Evolutionary conservation across 495 filamentous ascomycete genomes (phyloP), one percentile per base, ranked within the genome.

Genomic region (Penicillium lagena): DNA sequence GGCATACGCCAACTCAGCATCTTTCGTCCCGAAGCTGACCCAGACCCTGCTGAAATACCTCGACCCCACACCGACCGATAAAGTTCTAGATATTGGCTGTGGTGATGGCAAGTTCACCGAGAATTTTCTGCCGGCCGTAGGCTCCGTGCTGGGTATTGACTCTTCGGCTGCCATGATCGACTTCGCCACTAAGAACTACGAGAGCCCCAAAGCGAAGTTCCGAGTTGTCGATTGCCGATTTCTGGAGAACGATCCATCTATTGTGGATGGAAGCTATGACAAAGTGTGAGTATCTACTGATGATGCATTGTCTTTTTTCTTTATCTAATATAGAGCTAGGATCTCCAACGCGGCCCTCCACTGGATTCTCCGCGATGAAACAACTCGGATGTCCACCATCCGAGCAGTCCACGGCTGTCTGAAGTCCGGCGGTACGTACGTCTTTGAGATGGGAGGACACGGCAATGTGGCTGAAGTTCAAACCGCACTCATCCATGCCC

Each of bases 261-360:
- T 49, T 72, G 66, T 69, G 9, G 28, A 64, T 37, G 70, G 63
- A 4, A 43, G 15, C 1, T 78, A 65, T 54, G 77, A 76, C 49
- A 88, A 87, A 58, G 68, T 86, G 49, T 63, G 50, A 39, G 46
- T 12, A 13, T 36, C 34, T 29, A 37, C 10, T 22, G 22, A 22
- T 22, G 22, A 22, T 22, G 22, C 22, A 22, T 22, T 22, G 3
- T 22, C 22, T 22, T 17, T 4, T 4, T 4, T 22, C n/a, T 32
- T 12, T 30, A 12, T 37, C 37, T 53, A 35, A 49, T 27, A 22
- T 2, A 6, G 10, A n/a, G 6, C 15, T 30, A 66, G 63, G 7
- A 49, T 90, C 58, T 87, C 82, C 34, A 90, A 90, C 54, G 86
- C 86, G 0, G 87, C 86, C 0, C 61, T 90, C 34, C 86, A 90